phyloP scores from a whole-genome alignment of 495 filamentous ascomycete genomes.

The Parathielavia appendiculata region DNA sequence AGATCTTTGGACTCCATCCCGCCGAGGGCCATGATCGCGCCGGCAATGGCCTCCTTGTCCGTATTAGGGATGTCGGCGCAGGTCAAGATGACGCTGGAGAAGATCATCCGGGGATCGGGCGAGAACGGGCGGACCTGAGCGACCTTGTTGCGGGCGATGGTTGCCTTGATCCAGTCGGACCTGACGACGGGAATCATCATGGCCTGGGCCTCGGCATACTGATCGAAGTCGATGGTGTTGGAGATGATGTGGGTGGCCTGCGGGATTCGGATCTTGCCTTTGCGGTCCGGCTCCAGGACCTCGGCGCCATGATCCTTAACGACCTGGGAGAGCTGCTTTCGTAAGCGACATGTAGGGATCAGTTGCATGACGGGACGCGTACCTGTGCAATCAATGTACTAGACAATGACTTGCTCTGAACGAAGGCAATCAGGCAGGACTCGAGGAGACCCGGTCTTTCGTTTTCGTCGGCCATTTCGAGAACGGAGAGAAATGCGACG shows the following conservation, averaged over 20 bases:
- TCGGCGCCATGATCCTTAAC: conserved; percentile 55
- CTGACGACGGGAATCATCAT: conserved; percentile 79
- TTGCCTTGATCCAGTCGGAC: conserved; percentile 69
- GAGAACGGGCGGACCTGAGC: conserved; percentile 77
- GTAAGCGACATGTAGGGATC: conserved; percentile 29
- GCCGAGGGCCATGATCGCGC: conserved; percentile 83
- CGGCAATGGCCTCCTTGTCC: conserved; percentile 88
- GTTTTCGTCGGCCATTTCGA: conserved; percentile 38
- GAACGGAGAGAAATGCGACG: conserved; percentile 17
- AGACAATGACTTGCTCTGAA: conserved; percentile 41
- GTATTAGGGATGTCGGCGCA: conserved; percentile 76
- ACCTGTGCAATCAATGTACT: conserved; percentile 43
- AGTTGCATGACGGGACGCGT: conserved; percentile 14
- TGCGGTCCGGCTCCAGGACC: conserved; percentile 41
- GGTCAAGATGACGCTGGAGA: conserved; percentile 72
- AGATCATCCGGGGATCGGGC: conserved; percentile 84
- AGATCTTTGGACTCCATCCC: conserved; percentile 68
- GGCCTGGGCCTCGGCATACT: conserved; percentile 64
- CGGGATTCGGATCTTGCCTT: conserved; percentile 47
- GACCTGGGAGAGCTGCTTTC: conserved; percentile 39
- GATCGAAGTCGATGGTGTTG: conserved; percentile 78
- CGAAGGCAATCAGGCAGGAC: conserved; percentile 41
- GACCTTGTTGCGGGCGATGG: conserved; percentile 61
- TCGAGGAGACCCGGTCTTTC: conserved; percentile 32
- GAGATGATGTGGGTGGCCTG: conserved; percentile 79